A percentile compares a stretch with the other conserved stretches of the same genome.
These are phyloP conservation scores for Pinus albicaulis DNA, from an alignment of 75 land plant species.

Conservation along the genomic window DNA sequence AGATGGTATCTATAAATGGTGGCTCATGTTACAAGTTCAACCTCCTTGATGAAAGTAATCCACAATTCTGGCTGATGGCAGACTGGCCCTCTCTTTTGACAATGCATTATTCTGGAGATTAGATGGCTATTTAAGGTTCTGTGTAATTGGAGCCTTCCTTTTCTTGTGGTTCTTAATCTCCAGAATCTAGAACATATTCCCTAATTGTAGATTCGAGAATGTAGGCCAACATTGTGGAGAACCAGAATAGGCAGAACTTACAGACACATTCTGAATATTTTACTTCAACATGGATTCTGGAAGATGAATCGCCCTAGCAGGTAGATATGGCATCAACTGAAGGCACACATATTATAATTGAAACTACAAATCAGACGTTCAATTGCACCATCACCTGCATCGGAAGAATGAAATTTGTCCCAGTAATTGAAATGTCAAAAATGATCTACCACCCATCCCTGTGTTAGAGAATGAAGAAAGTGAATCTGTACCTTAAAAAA, in stretches of 20 bases:
- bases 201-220: neutral
- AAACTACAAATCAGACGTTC: neutral
- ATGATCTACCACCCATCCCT: too few species aligned
- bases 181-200: neutral
- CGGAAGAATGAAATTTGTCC: neutral
- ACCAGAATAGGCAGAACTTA: neutral
- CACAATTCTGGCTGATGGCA: neutral
- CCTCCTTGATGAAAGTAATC: neutral
- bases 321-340: neutral
- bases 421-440: neutral
- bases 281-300: neutral
- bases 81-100: neutral
- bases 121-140: too few species aligned
- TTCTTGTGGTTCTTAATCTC: neutral
- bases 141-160: neutral
- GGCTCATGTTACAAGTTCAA: neutral
- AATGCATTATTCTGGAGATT: neutral
- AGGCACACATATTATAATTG: neutral
- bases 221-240: neutral
- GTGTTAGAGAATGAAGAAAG: too few species aligned
- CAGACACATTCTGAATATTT: neutral
- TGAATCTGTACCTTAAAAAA: too few species aligned
- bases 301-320: neutral
- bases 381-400: neutral
- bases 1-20: neutral